Conservation (phyloP, 2,329 filamentous ascomycete genomes). For the Pseudogymnoascus sp. region DNA sequence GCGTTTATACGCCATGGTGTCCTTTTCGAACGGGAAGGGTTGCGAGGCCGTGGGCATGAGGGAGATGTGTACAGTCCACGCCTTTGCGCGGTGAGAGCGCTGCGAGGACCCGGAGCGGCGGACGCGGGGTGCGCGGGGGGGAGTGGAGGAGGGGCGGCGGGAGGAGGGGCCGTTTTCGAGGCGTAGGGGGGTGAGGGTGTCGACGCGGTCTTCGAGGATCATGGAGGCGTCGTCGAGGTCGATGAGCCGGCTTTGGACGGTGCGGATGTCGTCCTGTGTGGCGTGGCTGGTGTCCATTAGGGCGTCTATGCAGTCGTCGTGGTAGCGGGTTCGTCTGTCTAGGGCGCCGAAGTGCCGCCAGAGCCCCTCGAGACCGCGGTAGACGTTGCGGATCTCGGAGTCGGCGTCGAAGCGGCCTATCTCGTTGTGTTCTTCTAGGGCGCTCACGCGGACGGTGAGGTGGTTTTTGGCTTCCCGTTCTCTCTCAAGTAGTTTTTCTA, state of each 20-base stretch:
- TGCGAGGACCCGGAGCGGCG: not conserved
- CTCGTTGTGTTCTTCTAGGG: slow-evolving; percentile 48
- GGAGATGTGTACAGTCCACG: slow-evolving; percentile 55
- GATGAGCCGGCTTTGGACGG: slow-evolving; percentile 25
- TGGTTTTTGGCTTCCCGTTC: slow-evolving; percentile 25
- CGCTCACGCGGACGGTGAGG: slow-evolving; percentile 28
- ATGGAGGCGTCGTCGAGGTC: slow-evolving; percentile 30
- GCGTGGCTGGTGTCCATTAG: slow-evolving; percentile 36
- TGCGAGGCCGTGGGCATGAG: slow-evolving; percentile 47
- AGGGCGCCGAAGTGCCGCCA: slow-evolving; percentile 44
- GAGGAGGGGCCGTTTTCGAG: slow-evolving; percentile 16
- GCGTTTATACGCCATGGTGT: slow-evolving; percentile 54
- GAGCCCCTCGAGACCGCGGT: slow-evolving; percentile 46
- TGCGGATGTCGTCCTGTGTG: slow-evolving; percentile 21
- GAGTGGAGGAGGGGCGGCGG: slow-evolving; percentile 26
- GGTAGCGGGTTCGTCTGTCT: slow-evolving; percentile 44
- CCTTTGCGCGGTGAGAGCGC: slow-evolving; percentile 25
- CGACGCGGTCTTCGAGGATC: slow-evolving; percentile 27
- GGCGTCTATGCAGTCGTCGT: slow-evolving; percentile 47
- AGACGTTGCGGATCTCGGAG: slow-evolving; percentile 47
- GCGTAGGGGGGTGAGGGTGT: slow-evolving; percentile 19
- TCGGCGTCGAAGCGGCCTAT: slow-evolving; percentile 44
- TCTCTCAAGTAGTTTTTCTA: slow-evolving; percentile 39
- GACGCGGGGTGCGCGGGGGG: slow-evolving; percentile 14
- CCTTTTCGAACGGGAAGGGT: slow-evolving; percentile 55